These are phyloP conservation scores for Articulospora tetracladia DNA, from an alignment of 495 filamentous ascomycete species.

Conservation along the genomic window DNA sequence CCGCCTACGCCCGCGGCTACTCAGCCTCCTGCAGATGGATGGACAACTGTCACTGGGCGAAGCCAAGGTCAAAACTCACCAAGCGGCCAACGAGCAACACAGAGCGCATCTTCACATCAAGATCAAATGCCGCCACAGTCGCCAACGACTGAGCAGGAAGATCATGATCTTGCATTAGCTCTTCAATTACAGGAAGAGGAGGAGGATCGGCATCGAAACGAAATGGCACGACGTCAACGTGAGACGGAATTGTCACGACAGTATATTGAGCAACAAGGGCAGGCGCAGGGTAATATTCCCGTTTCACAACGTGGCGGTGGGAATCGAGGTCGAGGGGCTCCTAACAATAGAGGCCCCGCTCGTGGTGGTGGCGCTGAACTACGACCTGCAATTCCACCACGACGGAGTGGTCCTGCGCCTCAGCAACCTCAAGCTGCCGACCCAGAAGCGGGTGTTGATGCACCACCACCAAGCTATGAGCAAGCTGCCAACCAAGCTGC, in stretches of 20 bases:
- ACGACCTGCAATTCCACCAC: constrained; percentile 21
- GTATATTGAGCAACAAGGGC: constrained; percentile 51
- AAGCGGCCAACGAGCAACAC: background rate
- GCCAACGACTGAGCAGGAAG: constrained; percentile 59
- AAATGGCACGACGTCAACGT: constrained; percentile 42
- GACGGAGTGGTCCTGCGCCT: constrained; percentile 19
- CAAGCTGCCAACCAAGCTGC: constrained; percentile 62
- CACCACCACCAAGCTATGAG: constrained; percentile 78
- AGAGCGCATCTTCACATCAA: constrained; percentile 13
- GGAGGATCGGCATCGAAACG: constrained; percentile 57
- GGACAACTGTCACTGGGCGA: constrained; percentile 47
- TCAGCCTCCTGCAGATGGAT: constrained; percentile 31
- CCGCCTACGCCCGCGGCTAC: background rate
- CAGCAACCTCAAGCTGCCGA: constrained; percentile 23
- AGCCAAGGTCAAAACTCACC: constrained; percentile 21
- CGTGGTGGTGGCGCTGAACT: constrained; percentile 15
- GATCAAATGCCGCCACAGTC: constrained; percentile 26
- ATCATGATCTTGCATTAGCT: constrained; percentile 74
- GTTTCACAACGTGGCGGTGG: constrained; percentile 15
- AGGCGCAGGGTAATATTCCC: constrained; percentile 14
- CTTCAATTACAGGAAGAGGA: constrained; percentile 83
- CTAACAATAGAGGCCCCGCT: background rate
- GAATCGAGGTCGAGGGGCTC: background rate
- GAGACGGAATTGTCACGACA: constrained; percentile 50
- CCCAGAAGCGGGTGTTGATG: constrained; percentile 49